phyloP scores from a whole-genome alignment of 176 grass and related monocot species.

The Aegilops bicornis region DNA sequence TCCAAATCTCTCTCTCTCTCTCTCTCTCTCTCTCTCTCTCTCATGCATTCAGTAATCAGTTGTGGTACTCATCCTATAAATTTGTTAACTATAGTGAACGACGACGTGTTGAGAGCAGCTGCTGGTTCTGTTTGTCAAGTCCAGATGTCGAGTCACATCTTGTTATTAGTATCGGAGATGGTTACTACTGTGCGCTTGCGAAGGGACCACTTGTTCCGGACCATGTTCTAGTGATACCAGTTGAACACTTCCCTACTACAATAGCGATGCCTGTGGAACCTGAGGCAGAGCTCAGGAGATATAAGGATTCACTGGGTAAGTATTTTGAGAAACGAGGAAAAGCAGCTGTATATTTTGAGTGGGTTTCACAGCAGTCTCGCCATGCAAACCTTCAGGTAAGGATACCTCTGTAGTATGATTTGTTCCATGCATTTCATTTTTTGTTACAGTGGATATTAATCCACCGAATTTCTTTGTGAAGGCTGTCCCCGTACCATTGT shows the following conservation, averaged over 20 bases:
- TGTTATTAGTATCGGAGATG: constrained; percentile 74
- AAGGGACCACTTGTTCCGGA: constrained; percentile 86
- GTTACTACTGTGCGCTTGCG: constrained; percentile 89
- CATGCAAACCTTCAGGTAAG: constrained; percentile 96
- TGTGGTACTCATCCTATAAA: constrained; percentile 29
- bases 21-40: not conserved
- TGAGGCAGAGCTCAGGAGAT: constrained; percentile 73
- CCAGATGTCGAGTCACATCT: constrained; percentile 89
- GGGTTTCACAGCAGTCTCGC: constrained; percentile 60
- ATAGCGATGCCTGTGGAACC: constrained; percentile 62
- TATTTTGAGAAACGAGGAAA: constrained; percentile 80
- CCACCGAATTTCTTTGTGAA: constrained; percentile 36
- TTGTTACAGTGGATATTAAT: constrained; percentile 23
- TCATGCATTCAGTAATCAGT: constrained; percentile 17
- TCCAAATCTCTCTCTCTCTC: constrained; percentile 4
- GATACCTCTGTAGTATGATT: constrained; percentile 10
- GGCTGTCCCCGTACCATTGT: constrained; percentile 69
- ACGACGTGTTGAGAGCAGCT: constrained; percentile 56
- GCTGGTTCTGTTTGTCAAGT: constrained; percentile 98
- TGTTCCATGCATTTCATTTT: constrained; percentile 1
- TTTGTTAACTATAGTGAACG: constrained; percentile 33
- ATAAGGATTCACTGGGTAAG: constrained; percentile 59
- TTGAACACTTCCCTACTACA: constrained; percentile 74
- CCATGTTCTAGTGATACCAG: constrained; percentile 79
- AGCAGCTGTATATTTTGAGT: constrained; percentile 73